These are phyloP conservation scores for Trichoderma sp. DNA, from an alignment of 2,329 filamentous ascomycete species.

Conservation along the genomic window DNA sequence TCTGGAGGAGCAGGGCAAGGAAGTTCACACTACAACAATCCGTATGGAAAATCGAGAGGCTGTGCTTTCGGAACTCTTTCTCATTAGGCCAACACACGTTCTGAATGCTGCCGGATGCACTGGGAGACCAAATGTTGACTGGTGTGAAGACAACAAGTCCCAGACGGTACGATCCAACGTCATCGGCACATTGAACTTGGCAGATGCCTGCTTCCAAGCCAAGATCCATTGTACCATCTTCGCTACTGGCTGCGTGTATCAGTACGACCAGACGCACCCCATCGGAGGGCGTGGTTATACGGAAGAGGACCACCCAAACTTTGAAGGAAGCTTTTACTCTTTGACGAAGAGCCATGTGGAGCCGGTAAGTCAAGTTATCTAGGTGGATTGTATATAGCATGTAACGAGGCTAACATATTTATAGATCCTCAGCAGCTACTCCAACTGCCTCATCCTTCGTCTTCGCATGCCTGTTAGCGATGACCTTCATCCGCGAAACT, in stretches of 20 bases:
- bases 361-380: slow-evolving; percentile 27
- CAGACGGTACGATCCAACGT: slow-evolving; percentile 66
- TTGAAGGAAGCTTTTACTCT: slow-evolving; percentile 66
- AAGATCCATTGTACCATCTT: slow-evolving; percentile 64
- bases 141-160: slow-evolving; percentile 68
- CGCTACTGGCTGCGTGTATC: slow-evolving; percentile 66
- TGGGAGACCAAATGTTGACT: slow-evolving; percentile 66
- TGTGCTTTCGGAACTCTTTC: slow-evolving; percentile 55
- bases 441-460: slow-evolving; percentile 60
- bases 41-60: slow-evolving; percentile 63
- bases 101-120: slow-evolving; percentile 65
- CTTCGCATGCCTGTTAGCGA: slow-evolving; percentile 68
- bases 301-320: slow-evolving; percentile 63
- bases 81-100: slow-evolving; percentile 62
- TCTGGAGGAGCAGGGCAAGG: slow-evolving; percentile 58
- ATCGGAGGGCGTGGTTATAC: slow-evolving; percentile 58
- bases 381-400: neutral
- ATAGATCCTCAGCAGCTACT: slow-evolving; percentile 61
- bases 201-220: slow-evolving; percentile 57
- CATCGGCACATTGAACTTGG: slow-evolving; percentile 61
- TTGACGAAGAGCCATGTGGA: slow-evolving; percentile 65
- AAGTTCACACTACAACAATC: slow-evolving; percentile 57
- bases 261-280: slow-evolving; percentile 59
- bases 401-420: neutral
- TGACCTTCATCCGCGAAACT: slow-evolving; percentile 63